Conservation (phyloP, 805 yeast species). For the Cyberlindnera lachancei region DNA sequence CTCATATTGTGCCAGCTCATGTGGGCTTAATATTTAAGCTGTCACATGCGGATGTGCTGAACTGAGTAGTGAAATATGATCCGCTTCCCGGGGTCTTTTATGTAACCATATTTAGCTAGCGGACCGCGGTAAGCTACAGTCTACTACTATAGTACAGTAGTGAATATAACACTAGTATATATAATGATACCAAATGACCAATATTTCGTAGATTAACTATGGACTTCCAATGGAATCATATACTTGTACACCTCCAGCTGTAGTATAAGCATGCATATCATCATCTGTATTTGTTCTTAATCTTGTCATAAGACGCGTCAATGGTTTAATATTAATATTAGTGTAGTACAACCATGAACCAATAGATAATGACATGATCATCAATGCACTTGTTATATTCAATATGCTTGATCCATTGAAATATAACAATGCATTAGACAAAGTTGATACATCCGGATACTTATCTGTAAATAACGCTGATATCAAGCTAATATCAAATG, state of each 20-base stretch:
- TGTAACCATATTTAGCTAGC: no score
- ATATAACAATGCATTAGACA: no score
- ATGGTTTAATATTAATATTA: background rate
- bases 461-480: no score
- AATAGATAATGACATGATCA: background rate
- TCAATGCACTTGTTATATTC: background rate
- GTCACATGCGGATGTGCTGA: background rate
- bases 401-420: no score
- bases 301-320: background rate
- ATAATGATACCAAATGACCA: background rate
- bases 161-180: no score
- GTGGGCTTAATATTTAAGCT: no score
- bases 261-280: background rate
- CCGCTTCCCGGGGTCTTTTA: no score
- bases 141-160: background rate
- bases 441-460: no score
- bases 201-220: background rate
- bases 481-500: no score
- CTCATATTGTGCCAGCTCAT: no score
- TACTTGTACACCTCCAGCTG: conserved; percentile 1
- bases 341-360: background rate
- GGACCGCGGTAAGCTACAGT: background rate
- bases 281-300: background rate
- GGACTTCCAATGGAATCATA: conserved; percentile 1
- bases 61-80: background rate